A percentile compares a stretch with the other conserved stretches of the same genome.
Conservation (phyloP, 495 filamentous ascomycete genomes). For the Aspergillus heteromorphus region DNA sequence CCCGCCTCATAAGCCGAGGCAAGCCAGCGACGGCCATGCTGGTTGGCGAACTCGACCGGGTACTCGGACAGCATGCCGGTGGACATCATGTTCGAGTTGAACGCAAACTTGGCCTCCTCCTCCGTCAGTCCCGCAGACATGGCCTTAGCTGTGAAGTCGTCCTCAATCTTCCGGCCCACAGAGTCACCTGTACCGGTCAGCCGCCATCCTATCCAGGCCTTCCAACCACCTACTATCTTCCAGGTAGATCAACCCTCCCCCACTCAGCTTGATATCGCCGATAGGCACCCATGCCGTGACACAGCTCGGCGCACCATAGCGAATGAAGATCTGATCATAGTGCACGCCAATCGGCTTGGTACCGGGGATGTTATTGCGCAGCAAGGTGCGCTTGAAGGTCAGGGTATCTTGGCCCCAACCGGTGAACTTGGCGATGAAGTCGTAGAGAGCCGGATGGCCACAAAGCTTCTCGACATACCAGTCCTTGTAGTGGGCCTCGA, state of each 20-base stretch:
- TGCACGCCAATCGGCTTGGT: slow-evolving; percentile 58
- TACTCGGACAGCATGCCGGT: slow-evolving; percentile 43
- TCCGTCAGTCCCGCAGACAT: slow-evolving; percentile 39
- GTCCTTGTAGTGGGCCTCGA: slow-evolving; percentile 50
- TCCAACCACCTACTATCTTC: slow-evolving; percentile 37
- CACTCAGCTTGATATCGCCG: slow-evolving; percentile 51
- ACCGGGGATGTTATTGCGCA: slow-evolving; percentile 56
- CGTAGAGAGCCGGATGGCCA: slow-evolving; percentile 46
- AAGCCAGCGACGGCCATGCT: slow-evolving; percentile 46
- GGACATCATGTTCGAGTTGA: slow-evolving; percentile 54
- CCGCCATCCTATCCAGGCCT: background rate
- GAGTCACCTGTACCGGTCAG: slow-evolving; percentile 22
- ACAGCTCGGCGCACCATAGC: slow-evolving; percentile 50
- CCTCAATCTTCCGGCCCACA: slow-evolving; percentile 43
- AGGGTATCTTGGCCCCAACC: slow-evolving; percentile 52
- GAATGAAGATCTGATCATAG: slow-evolving; percentile 64
- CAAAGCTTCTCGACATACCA: slow-evolving; percentile 56
- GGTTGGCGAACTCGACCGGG: slow-evolving; percentile 39
- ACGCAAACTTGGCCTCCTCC: slow-evolving; percentile 47
- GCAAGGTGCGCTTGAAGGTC: slow-evolving; percentile 39
- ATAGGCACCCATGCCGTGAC: slow-evolving; percentile 64
- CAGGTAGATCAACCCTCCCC: slow-evolving; percentile 59
- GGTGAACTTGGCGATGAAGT: slow-evolving; percentile 48
- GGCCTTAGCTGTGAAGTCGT: slow-evolving; percentile 43
- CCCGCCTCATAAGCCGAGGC: slow-evolving; percentile 54